Conservation (phyloP, 441 rosid species). For the Capsella rubella region DNA sequence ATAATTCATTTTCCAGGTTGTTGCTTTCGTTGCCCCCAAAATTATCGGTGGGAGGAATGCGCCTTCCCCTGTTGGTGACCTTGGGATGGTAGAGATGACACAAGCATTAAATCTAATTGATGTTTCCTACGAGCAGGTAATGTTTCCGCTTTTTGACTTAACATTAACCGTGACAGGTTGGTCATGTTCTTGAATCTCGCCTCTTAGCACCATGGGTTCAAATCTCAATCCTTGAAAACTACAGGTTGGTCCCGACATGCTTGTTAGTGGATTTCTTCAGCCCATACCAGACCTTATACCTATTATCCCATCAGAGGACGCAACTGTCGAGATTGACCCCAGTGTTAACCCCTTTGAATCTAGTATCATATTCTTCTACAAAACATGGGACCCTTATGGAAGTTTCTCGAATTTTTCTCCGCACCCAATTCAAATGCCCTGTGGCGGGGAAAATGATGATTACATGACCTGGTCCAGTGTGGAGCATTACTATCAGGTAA, state of each 20-base stretch:
- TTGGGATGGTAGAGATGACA: constrained; percentile 98
- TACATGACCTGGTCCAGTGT: constrained; percentile 76
- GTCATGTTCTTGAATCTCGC: constrained; percentile 20
- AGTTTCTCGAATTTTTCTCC: constrained; percentile 93
- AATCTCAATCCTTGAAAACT: constrained; percentile 12
- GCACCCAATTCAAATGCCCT: constrained; percentile 82
- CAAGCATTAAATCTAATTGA: constrained; percentile 86
- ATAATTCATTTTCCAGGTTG: constrained; percentile 61
- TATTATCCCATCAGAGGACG: constrained; percentile 78
- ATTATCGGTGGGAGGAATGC: constrained; percentile 90
- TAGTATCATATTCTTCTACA: constrained; percentile 81
- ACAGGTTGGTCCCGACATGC: constrained; percentile 97
- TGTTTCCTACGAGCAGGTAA: constrained; percentile 83
- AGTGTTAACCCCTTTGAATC: constrained; percentile 73
- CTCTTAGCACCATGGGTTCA: background rate
- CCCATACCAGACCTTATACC: constrained; percentile 87
- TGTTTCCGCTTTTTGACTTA: background rate
- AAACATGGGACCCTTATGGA: constrained; percentile 95
- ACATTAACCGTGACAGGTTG: background rate
- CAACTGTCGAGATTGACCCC: constrained; percentile 88
- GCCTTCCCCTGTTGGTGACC: constrained; percentile 94
- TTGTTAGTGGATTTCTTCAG: constrained; percentile 89
- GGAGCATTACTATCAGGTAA: constrained; percentile 93
- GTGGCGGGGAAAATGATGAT: constrained; percentile 47
- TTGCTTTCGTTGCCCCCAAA: constrained; percentile 94